Evolutionary conservation across 805 yeast genomes (phyloP), one percentile per base, ranked within the genome.

Genomic region (Saturnispora besseyi): DNA sequence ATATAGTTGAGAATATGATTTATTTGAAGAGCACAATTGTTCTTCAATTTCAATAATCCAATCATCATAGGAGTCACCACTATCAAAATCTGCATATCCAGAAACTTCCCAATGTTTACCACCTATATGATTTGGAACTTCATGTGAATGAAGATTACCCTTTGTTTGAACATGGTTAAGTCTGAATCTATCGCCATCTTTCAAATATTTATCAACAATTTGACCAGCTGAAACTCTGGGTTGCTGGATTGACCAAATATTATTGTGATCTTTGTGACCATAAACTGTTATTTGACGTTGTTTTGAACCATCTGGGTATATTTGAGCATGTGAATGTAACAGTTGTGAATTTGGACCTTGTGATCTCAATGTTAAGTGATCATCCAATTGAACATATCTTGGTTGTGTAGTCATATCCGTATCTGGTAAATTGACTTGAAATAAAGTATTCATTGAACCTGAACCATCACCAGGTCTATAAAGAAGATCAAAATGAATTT

Each of bases 241-340:
- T 63, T 46, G 67, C 63, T 53, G 64, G 50, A 51, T 74, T 64
- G 60, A 61, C 82, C 95, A 90, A 48, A 82, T 74, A 63, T 91
- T 93, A 66, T 93, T 91, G 45, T 73, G 68, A 65, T 93, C 98
- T 63, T 87, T 87, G 66, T 81, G 88, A n/a, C 91, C 89, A 65
- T 93, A 93, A 13, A 91, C 85, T n/a, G 99, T 93, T 46, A 93
- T 74, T 67, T 93, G 99, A 65, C 89, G 96, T 69, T 93, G 98
- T 54, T 78, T 78, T 1, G 96, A 87, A 3, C 98, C 98, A 53
- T 80, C 88, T 11, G 99, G 99, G 63, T 84, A 93, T 8, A 73
- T 63, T 62, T 86, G 93, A 13, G 72, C 71, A 63, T 93, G 99
- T 0, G 98, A 91, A 64, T 93, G 99, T 54, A 93, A 69, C 55